Evolutionary conservation across 1,284 basidiomycete genomes (phyloP), one percentile per base, ranked within the genome.

Genomic region (Taiwanofungus camphoratus): DNA sequence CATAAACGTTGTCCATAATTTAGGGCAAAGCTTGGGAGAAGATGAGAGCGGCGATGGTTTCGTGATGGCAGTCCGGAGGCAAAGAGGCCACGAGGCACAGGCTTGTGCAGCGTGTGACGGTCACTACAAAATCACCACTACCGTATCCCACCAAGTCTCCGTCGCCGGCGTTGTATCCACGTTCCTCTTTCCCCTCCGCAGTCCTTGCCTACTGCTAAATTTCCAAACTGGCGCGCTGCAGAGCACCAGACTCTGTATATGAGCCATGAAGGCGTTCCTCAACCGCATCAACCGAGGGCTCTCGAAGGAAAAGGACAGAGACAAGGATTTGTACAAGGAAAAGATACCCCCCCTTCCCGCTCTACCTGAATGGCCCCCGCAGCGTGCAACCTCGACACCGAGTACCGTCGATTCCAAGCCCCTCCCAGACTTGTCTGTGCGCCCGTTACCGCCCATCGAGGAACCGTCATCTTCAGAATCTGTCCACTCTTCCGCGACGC

Each of bases 191-290:
- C 46, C 52, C 44, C 49, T 42, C 48, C 46, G 42, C 50, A 48
- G 49, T 41, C 39, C 39, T 44, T 40, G n/a, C 41, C 42, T 33
- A 44, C 40, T 46, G 30, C 29, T 26, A 24, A 38, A 33, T 37
- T 42, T 30, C 29, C 48, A 40, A 44, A 46, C 55, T 57, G 52
- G 47, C 33, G 46, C 52, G 43, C 32, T 22, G 36, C 44, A 19
- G 40, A 31, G 38, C 43, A 36, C 36, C 43, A 45, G 39, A 51
- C 45, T 39, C 49, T 45, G 35, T 39, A 40, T 39, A 32, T n/a
- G 38, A 49, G 52, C 62, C 56, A 88, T 88, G 86, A 87, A 85
- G 73, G 86, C 84, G 39, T 82, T 87, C 55, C 74, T 88, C 62
- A 73, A 76, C 59, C 77, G 84, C 56, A 70, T 87, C 52, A 84